Percentiles rank a stretch among this genome's conserved stretches.
Evolutionary conservation across 768 basidiomycete species (phyloP).

Genomic region (Pleurotus platypus): DNA sequence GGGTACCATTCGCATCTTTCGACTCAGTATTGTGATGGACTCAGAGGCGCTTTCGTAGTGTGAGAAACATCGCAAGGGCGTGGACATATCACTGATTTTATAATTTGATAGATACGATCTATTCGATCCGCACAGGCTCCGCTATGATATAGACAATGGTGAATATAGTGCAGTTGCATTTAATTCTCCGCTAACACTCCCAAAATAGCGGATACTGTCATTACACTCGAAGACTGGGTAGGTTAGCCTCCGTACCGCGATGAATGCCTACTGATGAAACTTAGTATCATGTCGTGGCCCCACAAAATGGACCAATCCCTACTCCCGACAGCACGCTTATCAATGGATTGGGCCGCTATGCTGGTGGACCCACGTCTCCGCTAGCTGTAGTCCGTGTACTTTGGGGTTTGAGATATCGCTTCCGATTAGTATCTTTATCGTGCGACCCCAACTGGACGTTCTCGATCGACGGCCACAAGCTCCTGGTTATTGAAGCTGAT

Average conservation of each 20-base stretch:
- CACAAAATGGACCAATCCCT: not conserved
- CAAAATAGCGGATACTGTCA: conserved; percentile 28
- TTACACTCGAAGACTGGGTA: conserved; percentile 41
- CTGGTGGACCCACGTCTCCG: conserved; percentile 28
- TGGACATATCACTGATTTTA: too few relatives aligned
- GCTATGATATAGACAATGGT: conserved; percentile 35
- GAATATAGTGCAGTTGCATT: not conserved
- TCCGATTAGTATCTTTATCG: conserved; percentile 38
- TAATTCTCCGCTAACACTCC: too few relatives aligned
- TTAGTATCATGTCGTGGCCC: conserved; percentile 8
- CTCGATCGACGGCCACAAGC: conserved; percentile 20
- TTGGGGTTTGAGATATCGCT: conserved; percentile 29
- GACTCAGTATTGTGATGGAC: conserved; percentile 32
- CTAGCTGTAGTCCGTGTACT: conserved; percentile 38
- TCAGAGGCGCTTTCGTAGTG: conserved; percentile 28
- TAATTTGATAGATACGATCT: conserved; percentile 38
- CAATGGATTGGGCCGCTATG: conserved; percentile 40
- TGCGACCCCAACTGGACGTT: conserved; percentile 30
- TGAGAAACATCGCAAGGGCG: not conserved
- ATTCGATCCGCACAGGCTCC: conserved; percentile 31
- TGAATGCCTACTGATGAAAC: not conserved
- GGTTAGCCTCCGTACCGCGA: not conserved
- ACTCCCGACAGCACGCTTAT: not conserved
- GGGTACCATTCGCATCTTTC: conserved; percentile 30
- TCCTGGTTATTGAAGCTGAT: conserved; percentile 31